Evolutionary conservation across 768 basidiomycete species (phyloP).

Genomic region (Termitomyces eurrhizus): DNA sequence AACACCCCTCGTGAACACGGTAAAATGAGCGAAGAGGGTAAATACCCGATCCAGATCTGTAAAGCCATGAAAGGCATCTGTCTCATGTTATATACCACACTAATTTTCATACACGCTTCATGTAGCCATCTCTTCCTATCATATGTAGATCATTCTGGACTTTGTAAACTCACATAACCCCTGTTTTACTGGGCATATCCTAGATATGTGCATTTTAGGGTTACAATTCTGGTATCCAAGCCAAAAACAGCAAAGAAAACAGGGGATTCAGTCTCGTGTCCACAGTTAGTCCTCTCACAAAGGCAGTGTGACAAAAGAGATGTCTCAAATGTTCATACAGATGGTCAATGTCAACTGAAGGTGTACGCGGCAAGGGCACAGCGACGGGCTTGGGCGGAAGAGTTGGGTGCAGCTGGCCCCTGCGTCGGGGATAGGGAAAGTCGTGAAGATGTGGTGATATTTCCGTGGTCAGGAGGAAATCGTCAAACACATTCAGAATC

Average conservation of each 20-base stretch:
- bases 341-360: too few species aligned
- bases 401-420: constrained; percentile 7
- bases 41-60: not conserved
- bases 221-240: constrained; percentile 9
- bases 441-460: constrained; percentile 25
- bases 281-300: constrained; percentile 9
- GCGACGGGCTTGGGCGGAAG: constrained; percentile 13
- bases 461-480: constrained; percentile 96
- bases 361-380: not conserved
- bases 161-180: not conserved
- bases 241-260: constrained; percentile 5
- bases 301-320: too few species aligned
- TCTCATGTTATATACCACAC: too few species aligned
- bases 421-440: not conserved
- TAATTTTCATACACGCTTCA: too few species aligned
- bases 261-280: constrained; percentile 16
- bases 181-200: not conserved
- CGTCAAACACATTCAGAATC: constrained; percentile 83
- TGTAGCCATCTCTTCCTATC: too few species aligned
- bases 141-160: too few species aligned
- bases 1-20: not conserved
- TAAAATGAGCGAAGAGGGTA: not conserved
- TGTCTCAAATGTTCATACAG: too few species aligned
- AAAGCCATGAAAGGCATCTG: not conserved
- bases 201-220: not conserved